Evolutionary conservation across 331 rosid genomes (phyloP).

Genomic region (Malus hybrid): DNA sequence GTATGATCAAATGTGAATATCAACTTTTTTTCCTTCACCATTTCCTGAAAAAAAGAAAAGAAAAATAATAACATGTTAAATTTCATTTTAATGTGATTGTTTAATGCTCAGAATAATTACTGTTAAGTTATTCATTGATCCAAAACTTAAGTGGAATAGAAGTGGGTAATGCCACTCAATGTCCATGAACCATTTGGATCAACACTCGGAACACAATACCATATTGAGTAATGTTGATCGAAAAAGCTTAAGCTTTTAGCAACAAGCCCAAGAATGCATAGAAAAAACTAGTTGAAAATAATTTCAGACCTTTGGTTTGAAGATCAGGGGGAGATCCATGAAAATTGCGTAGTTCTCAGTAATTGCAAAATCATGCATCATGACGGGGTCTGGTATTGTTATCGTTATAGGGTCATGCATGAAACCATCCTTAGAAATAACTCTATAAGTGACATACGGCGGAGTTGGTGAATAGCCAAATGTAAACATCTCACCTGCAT

Average conservation of each 20-base stretch:
- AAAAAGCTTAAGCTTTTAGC: background rate
- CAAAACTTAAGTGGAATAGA: background rate
- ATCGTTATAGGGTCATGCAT: constrained; percentile 93
- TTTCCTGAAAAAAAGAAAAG: constrained; percentile 58
- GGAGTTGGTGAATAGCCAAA: constrained; percentile 82
- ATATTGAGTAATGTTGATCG: background rate
- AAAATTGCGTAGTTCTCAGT: constrained; percentile 79
- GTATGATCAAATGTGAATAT: constrained; percentile 73
- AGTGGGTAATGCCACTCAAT: too few relatives aligned
- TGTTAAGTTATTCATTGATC: background rate
- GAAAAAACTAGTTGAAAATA: background rate
- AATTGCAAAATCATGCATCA: constrained; percentile 96
- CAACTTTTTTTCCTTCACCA: constrained; percentile 81
- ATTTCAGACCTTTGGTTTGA: constrained; percentile 70
- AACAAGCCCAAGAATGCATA: background rate
- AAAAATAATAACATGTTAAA: constrained; percentile 5
- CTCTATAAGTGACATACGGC: constrained; percentile 89
- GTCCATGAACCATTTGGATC: background rate
- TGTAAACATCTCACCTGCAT: constrained; percentile 93
- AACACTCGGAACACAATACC: background rate
- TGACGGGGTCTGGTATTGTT: constrained; percentile 74
- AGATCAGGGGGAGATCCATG: constrained; percentile 84
- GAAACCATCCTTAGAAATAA: constrained; percentile 74
- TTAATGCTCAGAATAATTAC: background rate
- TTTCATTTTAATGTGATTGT: constrained; percentile 1